phyloP scores from a whole-genome alignment of 768 basidiomycete species.

The Suillus bovinus region DNA sequence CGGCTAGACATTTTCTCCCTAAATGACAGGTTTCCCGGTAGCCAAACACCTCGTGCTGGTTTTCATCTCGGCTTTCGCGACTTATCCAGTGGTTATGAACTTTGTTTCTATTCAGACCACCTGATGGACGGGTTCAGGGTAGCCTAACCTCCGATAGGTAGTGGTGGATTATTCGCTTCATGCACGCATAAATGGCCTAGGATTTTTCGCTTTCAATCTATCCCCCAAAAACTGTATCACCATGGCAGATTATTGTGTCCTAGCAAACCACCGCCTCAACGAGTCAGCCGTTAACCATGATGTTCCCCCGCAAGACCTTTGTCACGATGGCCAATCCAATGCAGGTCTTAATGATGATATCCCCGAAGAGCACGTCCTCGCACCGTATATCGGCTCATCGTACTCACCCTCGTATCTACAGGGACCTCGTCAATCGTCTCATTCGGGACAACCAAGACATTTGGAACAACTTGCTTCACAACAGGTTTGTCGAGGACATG shows the following conservation, averaged over 20 bases:
- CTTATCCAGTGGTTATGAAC: not conserved
- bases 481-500: constrained; percentile 13
- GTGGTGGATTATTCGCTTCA: not conserved
- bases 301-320: not conserved
- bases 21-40: not conserved
- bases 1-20: not conserved
- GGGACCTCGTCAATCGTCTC: constrained; percentile 16
- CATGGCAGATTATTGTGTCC: not conserved
- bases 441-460: constrained; percentile 16
- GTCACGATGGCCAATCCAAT: not conserved
- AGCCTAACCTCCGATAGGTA: not conserved
- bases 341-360: not conserved
- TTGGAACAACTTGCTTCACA: constrained; percentile 13
- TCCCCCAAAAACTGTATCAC: not conserved
- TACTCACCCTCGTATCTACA: not conserved
- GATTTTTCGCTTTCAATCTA: not conserved
- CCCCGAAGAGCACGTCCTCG: not conserved
- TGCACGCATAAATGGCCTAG: not conserved
- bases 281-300: not conserved
- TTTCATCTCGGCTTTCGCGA: not conserved
- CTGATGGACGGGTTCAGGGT: not conserved
- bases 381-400: not conserved
- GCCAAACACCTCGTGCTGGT: not conserved
- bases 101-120: not conserved
- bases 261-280: not conserved